Conservation (phyloP, 129 eudicot genomes). For the Chrysanthemum lavandulifolium region DNA sequence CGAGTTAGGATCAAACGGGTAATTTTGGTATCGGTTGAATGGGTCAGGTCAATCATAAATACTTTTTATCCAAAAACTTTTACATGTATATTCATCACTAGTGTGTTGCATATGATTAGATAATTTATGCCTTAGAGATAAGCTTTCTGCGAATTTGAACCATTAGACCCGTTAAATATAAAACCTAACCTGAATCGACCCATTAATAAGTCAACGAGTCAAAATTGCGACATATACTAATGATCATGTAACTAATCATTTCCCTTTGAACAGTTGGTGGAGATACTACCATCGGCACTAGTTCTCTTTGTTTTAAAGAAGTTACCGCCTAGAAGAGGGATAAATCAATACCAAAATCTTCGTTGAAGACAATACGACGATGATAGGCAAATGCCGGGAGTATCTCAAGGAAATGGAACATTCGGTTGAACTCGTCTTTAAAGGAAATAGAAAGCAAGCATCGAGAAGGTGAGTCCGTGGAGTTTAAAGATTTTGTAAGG, state of each 20-base stretch:
- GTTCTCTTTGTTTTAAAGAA: constrained; percentile 87
- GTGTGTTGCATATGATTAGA: too few relatives aligned
- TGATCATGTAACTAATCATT: background rate
- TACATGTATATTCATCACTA: too few relatives aligned
- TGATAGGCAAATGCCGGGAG: background rate
- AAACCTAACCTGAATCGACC: background rate
- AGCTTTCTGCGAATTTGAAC: background rate
- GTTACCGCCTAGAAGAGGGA: constrained; percentile 87
- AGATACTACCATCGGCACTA: constrained; percentile 81
- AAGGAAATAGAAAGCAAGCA: constrained; percentile 12
- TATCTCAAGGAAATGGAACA: constrained; percentile 2
- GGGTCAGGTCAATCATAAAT: too few relatives aligned
- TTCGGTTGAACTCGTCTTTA: background rate
- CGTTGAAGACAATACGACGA: constrained; percentile 33
- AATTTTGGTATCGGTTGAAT: too few relatives aligned
- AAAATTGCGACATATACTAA: background rate
- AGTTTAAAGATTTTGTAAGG: constrained; percentile 10
- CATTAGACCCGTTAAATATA: background rate
- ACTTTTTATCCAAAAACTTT: too few relatives aligned
- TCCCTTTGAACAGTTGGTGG: constrained; percentile 57
- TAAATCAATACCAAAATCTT: constrained; percentile 78
- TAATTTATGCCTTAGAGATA: too few relatives aligned
- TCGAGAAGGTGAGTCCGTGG: constrained; percentile 15
- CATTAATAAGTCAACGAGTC: background rate
- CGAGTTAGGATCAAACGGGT: background rate